These are phyloP conservation scores for Nelumbo lutea DNA, from an alignment of 164 flowering plant genomes.

Conservation along the genomic window DNA sequence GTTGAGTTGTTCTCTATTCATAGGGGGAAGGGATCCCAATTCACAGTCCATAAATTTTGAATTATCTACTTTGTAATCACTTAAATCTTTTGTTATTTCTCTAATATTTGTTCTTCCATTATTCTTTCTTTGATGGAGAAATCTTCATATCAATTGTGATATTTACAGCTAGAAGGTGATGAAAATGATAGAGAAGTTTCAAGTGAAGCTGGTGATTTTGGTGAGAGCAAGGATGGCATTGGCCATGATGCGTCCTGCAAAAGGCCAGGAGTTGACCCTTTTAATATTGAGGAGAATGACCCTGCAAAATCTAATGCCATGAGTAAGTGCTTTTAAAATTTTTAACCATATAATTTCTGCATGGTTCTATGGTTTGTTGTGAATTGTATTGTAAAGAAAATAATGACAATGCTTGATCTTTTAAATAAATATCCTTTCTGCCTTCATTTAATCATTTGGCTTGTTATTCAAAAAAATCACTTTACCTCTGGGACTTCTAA, in stretches of 20 bases:
- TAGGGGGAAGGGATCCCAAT: too few species aligned
- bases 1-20: too few species aligned
- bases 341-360: too few species aligned
- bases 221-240: slow-evolving; percentile 19
- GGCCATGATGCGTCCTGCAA: slow-evolving; percentile 13
- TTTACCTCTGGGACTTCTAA: too few species aligned
- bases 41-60: too few species aligned
- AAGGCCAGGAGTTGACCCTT: slow-evolving; percentile 64
- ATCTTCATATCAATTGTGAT: background rate
- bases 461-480: too few species aligned
- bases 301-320: slow-evolving; percentile 71
- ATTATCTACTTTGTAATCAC: too few species aligned
- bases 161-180: slow-evolving; percentile 42
- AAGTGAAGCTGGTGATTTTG: slow-evolving; percentile 16
- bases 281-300: slow-evolving; percentile 56
- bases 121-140: slow-evolving; percentile 1
- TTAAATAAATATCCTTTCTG: too few species aligned
- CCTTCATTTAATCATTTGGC: too few species aligned
- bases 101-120: background rate
- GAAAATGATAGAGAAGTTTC: slow-evolving; percentile 26
- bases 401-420: too few species aligned
- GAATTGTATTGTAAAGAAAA: too few species aligned
- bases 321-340: slow-evolving; percentile 44
- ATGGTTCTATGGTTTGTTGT: too few species aligned
- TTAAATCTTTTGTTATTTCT: background rate